Percentiles rank a stretch among this genome's conserved stretches.
Conservation (phyloP, 1,284 basidiomycete genomes). For the Ustilago cynodontis region DNA sequence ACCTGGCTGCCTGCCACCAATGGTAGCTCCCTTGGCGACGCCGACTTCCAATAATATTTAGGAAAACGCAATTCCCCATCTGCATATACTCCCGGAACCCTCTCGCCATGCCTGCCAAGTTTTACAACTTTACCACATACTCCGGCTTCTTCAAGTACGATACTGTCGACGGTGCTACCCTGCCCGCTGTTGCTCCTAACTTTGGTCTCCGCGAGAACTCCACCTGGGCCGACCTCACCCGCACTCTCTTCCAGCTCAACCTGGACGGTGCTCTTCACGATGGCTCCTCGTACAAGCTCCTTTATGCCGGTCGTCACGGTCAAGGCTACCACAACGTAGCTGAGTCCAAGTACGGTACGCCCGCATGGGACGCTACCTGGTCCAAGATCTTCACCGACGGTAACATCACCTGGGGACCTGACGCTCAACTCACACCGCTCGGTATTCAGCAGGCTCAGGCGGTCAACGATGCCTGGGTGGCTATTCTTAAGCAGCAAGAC, state of each 20-base stretch:
- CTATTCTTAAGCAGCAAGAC: constrained; percentile 29
- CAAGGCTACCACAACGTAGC: constrained; percentile 57
- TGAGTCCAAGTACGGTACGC: constrained; percentile 48
- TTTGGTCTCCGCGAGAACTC: constrained; percentile 48
- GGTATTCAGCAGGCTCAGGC: constrained; percentile 53
- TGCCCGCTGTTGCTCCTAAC: constrained; percentile 49
- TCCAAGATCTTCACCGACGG: constrained; percentile 40
- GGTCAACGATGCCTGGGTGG: constrained; percentile 42
- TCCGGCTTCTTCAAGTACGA: constrained; percentile 52
- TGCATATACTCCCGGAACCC: constrained; percentile 26
- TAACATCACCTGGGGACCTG: constrained; percentile 50
- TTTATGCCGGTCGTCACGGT: constrained; percentile 52
- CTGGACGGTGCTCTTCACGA: constrained; percentile 15
- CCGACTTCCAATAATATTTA: too few species aligned
- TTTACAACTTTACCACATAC: constrained; percentile 41
- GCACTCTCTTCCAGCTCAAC: constrained; percentile 41
- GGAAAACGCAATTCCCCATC: too few species aligned
- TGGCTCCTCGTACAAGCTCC: constrained; percentile 49
- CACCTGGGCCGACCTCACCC: constrained; percentile 36
- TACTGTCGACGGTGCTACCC: constrained; percentile 26
- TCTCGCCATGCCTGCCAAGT: constrained; percentile 38
- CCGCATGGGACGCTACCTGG: constrained; percentile 50
- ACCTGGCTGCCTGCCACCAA: too few species aligned
- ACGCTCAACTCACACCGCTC: constrained; percentile 43
- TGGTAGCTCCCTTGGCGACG: too few species aligned